phyloP scores from a whole-genome alignment of 352 stramenopile species.

The Globisporangium cederbergense region DNA sequence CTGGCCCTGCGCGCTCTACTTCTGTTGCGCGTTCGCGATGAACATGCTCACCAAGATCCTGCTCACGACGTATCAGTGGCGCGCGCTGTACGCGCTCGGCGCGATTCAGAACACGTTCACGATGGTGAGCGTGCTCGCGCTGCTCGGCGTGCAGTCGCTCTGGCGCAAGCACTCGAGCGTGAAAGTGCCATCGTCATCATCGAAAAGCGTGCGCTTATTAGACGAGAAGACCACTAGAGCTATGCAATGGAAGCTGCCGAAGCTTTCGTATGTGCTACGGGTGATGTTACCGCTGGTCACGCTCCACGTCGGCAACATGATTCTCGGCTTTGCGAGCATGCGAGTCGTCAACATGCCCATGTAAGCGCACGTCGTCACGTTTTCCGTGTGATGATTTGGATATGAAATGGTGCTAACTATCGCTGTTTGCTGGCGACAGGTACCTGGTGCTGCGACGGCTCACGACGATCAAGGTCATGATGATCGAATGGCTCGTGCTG shows the following conservation, averaged over 20 bases:
- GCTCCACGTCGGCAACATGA: constrained; percentile 60
- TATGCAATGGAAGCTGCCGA: neutral
- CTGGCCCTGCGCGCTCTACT: constrained; percentile 67
- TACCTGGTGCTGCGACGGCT: constrained; percentile 64
- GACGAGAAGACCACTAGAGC: neutral
- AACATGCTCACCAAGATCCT: constrained; percentile 77
- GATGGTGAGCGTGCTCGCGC: constrained; percentile 31
- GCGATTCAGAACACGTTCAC: constrained; percentile 67
- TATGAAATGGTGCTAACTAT: neutral
- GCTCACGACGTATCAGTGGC: constrained; percentile 59
- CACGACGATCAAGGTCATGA: constrained; percentile 71
- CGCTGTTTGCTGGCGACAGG: constrained; percentile 15
- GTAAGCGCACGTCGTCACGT: constrained; percentile 22
- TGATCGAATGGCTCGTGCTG: constrained; percentile 75
- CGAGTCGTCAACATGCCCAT: constrained; percentile 73
- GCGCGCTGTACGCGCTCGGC: constrained; percentile 53
- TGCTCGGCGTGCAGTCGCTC: constrained; percentile 23
- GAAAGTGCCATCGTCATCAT: neutral
- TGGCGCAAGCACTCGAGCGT: neutral
- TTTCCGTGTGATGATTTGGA: neutral
- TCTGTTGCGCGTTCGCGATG: constrained; percentile 66
- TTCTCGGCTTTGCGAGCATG: constrained; percentile 66
- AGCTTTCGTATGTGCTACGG: constrained; percentile 19
- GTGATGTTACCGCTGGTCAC: constrained; percentile 48
- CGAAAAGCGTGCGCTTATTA: neutral